phyloP scores from a whole-genome alignment of 108 stramenopile species.

The Hondaea fermentalgiana region DNA sequence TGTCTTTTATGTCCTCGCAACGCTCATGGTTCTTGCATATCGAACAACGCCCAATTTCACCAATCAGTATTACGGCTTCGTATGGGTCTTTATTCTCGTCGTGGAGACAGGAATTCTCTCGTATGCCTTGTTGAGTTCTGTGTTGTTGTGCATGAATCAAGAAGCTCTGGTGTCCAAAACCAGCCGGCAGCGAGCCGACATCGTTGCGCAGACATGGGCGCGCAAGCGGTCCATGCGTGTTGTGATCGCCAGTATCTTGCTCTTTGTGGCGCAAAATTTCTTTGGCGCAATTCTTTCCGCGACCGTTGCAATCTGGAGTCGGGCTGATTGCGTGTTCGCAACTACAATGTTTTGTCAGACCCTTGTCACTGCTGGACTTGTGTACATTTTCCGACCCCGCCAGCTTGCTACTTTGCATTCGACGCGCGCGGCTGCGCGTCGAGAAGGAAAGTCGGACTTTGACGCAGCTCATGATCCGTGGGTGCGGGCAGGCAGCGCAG shows the following conservation, averaged over 20 bases:
- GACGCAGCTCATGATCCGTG: too few species aligned
- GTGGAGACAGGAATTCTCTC: not conserved
- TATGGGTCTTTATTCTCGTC: not conserved
- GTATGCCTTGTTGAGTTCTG: not conserved
- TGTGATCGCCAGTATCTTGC: not conserved
- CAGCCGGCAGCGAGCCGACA: not conserved
- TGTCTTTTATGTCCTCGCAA: not conserved
- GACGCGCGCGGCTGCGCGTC: too few species aligned
- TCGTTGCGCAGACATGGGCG: not conserved
- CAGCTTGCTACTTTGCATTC: not conserved
- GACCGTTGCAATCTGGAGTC: not conserved
- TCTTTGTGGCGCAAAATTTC: not conserved
- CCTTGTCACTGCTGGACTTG: not conserved
- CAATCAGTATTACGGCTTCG: not conserved
- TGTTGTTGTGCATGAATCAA: too few species aligned
- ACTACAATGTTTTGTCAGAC: not conserved
- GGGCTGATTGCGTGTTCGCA: not conserved
- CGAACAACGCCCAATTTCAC: not conserved
- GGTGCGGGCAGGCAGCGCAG: too few species aligned
- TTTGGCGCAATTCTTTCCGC: not conserved
- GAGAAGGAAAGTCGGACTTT: too few species aligned
- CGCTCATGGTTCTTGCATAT: not conserved
- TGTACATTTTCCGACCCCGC: not conserved
- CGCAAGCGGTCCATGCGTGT: not conserved
- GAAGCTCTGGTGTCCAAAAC: not conserved